Base-by-base conservation (phyloP, 2,329 filamentous ascomycete genomes). In the Calonectria crousiana region DNA sequence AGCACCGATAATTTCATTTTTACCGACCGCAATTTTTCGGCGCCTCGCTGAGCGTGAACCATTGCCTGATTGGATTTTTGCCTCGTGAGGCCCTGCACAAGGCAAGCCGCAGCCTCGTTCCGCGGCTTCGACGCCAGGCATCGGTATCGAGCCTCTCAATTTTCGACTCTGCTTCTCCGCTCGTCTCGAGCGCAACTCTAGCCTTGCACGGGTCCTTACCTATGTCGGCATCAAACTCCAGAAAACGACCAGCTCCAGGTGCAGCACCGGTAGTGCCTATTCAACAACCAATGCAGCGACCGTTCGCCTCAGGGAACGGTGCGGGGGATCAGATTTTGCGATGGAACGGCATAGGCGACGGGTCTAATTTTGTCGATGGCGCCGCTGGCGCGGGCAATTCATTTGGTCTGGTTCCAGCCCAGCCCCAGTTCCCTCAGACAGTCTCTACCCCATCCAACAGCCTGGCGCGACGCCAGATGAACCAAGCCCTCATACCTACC, bases 231-330 rank as follows among this genome's bases (percentile, higher is more conserved):
- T 84, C 86, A 58, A 90, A 90, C 76, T 83, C 89, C 26, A 86
- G 94, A 84, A 97, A 97, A 87, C 90, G 95, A 83, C 88, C 93
- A 78, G 94, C 94, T 60, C 93, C 94, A 71, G 94, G 93, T 82
- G 87, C 92, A 75, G 89, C 91, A 47, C 93, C 94, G n/a, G 86
- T 90, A 77, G 86, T 90, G 28, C 90, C 92, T 41, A 82, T 87
- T 65, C 87, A 88, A 74, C 87, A 89, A 49, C 87, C 87, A 77
- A 85, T 90, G 81, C 89, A 90, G 72, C 86, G 86, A 75, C 82
- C 85, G 49, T 87, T 89, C 79, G 83, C 85, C 38, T 82, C 85
- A 75, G 85, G 87, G 23, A 85, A 85, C 72, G 88, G 87, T 62
- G 83, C 88, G 75, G 82, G 86, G 76, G 90, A 87, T 74, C 86